Base-by-base conservation (phyloP, 2,329 filamentous ascomycete genomes). In the Fusarium pseudograminearum region DNA sequence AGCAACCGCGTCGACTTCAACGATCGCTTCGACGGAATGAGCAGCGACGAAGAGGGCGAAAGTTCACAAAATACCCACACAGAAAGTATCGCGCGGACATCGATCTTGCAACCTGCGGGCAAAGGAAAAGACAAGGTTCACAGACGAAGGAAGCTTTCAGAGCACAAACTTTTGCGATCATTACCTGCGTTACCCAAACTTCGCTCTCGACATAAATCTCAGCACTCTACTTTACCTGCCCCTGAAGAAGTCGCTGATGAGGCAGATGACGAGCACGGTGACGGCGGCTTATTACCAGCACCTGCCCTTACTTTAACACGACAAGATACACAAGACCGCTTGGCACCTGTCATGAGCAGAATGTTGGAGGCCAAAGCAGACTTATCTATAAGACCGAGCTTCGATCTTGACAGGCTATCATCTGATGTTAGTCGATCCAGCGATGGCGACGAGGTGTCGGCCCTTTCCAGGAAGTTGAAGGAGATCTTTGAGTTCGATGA, bases 401-500 rank as follows among this genome's bases (percentile, higher is more conserved):
- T 86, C 73, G 87, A 88, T 69, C 76, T 87, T 45, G 85, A 87
- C 45, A 79, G 79, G 57, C 74, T 76, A 65, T 85, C 80, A 46
- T 82, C 78, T 51, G 80, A 84, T 46, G 77, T 80, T 24, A 72
- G 75, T 30, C 76, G 73, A 22, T 74, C 72, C 4, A 76, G 75
- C 40, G 76, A 77, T 22, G 61, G 78, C 31, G 80, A 82, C 8
- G 81, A 83, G 3, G 82, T 87, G 8, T 87, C 86, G 7, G 86
- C 86, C 18, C 85, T 97, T 53, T 90, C 92, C 2, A 87, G 85
- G 60, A 87, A 90, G 60, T 80, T 97, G 38, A 93, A 90, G 84
- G 90, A 96, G 65, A 97, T 97, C 67, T 97, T 97, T 76, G 87
- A 91, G 51, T 96, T 98, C 71, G 89, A 93, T 30, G 84, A 88